Conservation (phyloP, 208 protist genomes). For the Leishmania mexicana region DNA sequence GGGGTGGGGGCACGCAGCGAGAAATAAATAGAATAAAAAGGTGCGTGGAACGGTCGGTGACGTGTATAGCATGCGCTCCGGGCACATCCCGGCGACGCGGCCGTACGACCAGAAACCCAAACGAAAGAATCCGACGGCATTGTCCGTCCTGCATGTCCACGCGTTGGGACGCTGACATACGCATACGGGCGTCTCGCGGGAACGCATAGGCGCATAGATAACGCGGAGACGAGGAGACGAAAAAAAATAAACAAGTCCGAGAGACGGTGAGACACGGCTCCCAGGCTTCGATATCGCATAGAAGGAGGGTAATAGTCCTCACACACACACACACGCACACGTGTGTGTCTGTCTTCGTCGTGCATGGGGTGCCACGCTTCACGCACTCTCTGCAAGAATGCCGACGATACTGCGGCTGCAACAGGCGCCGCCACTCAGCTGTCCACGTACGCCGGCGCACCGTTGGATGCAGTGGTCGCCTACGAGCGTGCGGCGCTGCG, state of each 20-base stretch:
- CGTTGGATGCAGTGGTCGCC: slow-evolving; percentile 37
- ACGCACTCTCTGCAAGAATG: slow-evolving; percentile 9
- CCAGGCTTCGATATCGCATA: too few species aligned
- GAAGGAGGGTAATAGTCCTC: background rate
- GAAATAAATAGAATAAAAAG: too few species aligned
- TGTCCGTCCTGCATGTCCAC: too few species aligned
- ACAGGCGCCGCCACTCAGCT: slow-evolving; percentile 11
- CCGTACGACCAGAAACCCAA: too few species aligned
- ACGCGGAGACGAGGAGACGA: too few species aligned
- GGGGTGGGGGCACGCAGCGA: background rate
- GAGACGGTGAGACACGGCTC: too few species aligned
- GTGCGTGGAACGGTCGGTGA: too few species aligned
- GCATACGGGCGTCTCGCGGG: background rate
- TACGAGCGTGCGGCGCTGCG: slow-evolving; percentile 46
- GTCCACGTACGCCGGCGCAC: slow-evolving; percentile 39
- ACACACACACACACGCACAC: background rate
- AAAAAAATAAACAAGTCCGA: too few species aligned
- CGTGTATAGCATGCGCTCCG: too few species aligned
- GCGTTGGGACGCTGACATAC: too few species aligned
- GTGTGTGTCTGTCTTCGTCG: background rate
- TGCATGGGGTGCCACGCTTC: slow-evolving; percentile 23
- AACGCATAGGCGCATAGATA: background rate
- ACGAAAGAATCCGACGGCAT: too few species aligned
- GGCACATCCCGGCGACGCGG: too few species aligned
- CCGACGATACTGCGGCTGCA: slow-evolving; percentile 10